Percentiles rank a stretch among this genome's conserved stretches.
phyloP scores from a whole-genome alignment of 805 yeast species.

The Zygotorulaspora sp. region DNA sequence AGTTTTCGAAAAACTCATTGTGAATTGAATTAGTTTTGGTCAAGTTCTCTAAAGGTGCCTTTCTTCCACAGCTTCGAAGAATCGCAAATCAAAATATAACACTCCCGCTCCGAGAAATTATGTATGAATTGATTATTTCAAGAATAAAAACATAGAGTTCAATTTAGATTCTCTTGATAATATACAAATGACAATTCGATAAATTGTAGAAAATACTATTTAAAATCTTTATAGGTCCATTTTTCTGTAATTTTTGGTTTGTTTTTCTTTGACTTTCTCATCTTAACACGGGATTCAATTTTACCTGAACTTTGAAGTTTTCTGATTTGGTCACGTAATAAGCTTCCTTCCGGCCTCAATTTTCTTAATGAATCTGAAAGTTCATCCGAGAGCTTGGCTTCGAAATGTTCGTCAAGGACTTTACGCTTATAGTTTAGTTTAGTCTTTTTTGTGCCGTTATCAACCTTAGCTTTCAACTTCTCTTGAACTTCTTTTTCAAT shows the following conservation, averaged over 20 bases:
- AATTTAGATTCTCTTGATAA: slow-evolving; percentile 2
- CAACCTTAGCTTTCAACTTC: slow-evolving; percentile 8
- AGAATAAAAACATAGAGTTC: no score
- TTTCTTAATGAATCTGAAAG: slow-evolving; percentile 78
- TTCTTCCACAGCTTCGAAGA: no score
- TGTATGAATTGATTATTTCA: no score
- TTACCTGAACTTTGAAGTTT: slow-evolving; percentile 79
- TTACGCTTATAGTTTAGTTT: slow-evolving; percentile 45
- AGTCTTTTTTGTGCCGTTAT: slow-evolving; percentile 28
- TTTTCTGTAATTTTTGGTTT: slow-evolving; percentile 79
- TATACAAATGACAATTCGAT: slow-evolving; percentile 7
- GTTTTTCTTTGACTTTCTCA: slow-evolving; percentile 58
- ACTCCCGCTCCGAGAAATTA: no score
- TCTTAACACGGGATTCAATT: slow-evolving; percentile 75
- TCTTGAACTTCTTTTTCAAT: slow-evolving; percentile 30
- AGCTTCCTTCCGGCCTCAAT: slow-evolving; percentile 85
- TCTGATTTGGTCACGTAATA: slow-evolving; percentile 76
- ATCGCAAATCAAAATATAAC: no score
- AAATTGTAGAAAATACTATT: slow-evolving; percentile 35
- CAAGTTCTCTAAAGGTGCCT: no score
- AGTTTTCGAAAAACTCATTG: no score
- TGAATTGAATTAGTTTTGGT: not conserved
- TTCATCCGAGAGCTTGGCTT: slow-evolving; percentile 86
- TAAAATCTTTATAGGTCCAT: slow-evolving; percentile 89
- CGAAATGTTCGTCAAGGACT: slow-evolving; percentile 46